phyloP scores from a whole-genome alignment of 495 filamentous ascomycete species.

The Acidiella bohemica region DNA sequence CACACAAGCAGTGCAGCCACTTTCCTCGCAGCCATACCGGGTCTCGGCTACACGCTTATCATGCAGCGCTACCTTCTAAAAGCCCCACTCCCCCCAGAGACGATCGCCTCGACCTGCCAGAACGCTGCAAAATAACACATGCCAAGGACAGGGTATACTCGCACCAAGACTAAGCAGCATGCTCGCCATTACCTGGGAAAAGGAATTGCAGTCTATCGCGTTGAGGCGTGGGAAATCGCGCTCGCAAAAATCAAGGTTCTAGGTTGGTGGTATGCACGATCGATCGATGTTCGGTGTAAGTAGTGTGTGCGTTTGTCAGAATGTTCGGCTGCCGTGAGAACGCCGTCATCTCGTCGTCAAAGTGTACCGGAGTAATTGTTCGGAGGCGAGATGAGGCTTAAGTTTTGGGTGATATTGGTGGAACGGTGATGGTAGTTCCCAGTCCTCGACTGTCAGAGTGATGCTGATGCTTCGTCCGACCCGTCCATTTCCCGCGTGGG shows the following conservation, averaged over 20 bases:
- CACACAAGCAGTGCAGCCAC: no score
- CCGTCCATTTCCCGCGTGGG: background rate
- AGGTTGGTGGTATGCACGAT: background rate
- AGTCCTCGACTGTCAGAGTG: background rate
- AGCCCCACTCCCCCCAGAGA: no score
- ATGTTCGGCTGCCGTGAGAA: background rate
- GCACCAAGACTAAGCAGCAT: background rate
- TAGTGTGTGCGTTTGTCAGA: background rate
- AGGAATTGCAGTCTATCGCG: background rate
- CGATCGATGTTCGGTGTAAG: constrained; percentile 4
- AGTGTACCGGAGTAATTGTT: background rate
- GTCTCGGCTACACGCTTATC: no score
- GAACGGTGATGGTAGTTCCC: background rate
- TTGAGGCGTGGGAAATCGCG: background rate
- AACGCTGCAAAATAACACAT: no score
- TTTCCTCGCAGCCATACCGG: no score
- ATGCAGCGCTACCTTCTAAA: no score
- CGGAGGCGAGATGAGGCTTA: background rate
- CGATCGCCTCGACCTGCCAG: no score
- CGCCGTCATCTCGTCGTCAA: constrained; percentile 11
- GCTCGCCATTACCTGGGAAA: no score
- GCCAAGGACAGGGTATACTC: background rate
- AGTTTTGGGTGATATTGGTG: background rate
- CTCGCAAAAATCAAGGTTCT: constrained; percentile 1
- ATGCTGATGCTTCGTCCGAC: background rate